These are phyloP conservation scores for Nicotiana otophora DNA, from an alignment of 257 asterid species.

Conservation along the genomic window DNA sequence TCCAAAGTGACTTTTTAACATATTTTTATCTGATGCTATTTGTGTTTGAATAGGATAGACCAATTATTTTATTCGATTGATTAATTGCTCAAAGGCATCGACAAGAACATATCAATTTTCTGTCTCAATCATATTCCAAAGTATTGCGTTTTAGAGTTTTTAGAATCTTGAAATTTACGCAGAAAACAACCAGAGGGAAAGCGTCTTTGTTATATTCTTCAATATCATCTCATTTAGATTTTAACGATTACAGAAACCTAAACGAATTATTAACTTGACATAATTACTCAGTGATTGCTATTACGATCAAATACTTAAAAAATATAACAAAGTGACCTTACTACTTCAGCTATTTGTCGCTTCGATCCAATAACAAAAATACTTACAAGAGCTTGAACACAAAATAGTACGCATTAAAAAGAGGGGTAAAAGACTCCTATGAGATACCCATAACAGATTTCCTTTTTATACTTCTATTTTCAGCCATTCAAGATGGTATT, in stretches of 20 bases:
- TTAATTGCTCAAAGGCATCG: neutral
- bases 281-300: too few species aligned
- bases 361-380: too few species aligned
- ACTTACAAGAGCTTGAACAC: too few species aligned
- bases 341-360: too few species aligned
- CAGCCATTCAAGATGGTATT: neutral
- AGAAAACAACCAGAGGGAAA: neutral
- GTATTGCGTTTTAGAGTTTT: neutral
- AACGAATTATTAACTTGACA: too few species aligned
- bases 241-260: neutral
- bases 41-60: neutral
- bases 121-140: neutral
- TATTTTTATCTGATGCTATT: neutral
- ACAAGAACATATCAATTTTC: neutral
- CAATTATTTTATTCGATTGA: neutral
- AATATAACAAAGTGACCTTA: too few species aligned
- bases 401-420: too few species aligned
- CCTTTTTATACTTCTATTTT: neutral
- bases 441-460: neutral
- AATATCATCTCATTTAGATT: neutral
- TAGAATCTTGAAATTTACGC: neutral
- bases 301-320: too few species aligned
- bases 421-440: neutral
- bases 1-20: neutral
- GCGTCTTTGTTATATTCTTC: neutral